A percentile compares a stretch with the other conserved stretches of the same genome.
These are phyloP conservation scores for Verticillium dahliae DNA, from an alignment of 2,329 filamentous ascomycete genomes.

Conservation along the genomic window DNA sequence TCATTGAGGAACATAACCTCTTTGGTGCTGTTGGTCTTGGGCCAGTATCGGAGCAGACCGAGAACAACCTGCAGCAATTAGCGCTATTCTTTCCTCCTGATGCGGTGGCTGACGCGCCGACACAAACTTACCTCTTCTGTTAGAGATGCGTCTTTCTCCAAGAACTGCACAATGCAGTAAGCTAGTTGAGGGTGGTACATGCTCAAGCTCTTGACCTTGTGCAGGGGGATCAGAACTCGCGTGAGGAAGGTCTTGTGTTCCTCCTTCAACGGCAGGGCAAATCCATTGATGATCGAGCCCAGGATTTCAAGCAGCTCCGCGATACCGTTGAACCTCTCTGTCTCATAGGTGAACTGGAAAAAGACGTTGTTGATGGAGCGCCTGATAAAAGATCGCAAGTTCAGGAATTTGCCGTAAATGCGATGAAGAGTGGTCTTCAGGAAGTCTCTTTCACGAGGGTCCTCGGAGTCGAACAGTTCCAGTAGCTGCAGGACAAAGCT, in stretches of 20 bases:
- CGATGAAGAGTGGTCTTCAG: slow-evolving; percentile 95
- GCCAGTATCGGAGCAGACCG: slow-evolving; percentile 93
- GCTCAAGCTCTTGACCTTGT: slow-evolving; percentile 98
- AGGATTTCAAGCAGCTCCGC: slow-evolving; percentile 94
- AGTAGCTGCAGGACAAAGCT: slow-evolving; percentile 93
- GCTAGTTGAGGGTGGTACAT: slow-evolving; percentile 99
- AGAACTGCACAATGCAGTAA: slow-evolving; percentile 97
- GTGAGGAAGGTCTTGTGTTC: slow-evolving; percentile 98
- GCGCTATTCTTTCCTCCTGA: background rate
- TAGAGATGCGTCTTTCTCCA: slow-evolving; percentile 94
- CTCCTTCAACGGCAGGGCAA: slow-evolving; percentile 92
- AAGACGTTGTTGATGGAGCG: slow-evolving; percentile 99
- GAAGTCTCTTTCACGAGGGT: slow-evolving; percentile 93
- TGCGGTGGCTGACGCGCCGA: slow-evolving; percentile 4
- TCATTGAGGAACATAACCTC: slow-evolving; percentile 99
- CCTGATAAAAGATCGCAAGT: slow-evolving; percentile 92
- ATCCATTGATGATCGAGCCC: slow-evolving; percentile 98
- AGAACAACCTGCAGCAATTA: slow-evolving; percentile 66
- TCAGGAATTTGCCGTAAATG: slow-evolving; percentile 98
- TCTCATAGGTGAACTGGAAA: slow-evolving; percentile 99
- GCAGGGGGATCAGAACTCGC: slow-evolving; percentile 81
- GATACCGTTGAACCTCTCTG: slow-evolving; percentile 96
- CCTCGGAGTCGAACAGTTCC: slow-evolving; percentile 98
- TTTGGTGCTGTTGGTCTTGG: slow-evolving; percentile 98
- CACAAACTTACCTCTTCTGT: slow-evolving; percentile 75